Evolutionary conservation across 1,284 basidiomycete genomes (phyloP).

Genomic region (Leccinum pallidistipes): DNA sequence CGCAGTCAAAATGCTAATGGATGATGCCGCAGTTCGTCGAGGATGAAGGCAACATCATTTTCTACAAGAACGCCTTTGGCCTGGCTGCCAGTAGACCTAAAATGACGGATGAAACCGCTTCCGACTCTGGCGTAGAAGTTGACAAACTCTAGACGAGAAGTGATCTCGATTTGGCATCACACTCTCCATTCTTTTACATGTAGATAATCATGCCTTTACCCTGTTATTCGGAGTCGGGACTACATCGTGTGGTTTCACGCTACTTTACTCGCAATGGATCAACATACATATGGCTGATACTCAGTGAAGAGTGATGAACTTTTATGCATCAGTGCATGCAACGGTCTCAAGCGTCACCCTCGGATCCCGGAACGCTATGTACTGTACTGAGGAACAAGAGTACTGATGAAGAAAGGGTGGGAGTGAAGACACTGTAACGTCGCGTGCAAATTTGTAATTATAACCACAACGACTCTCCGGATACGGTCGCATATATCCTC

Average conservation of each 20-base stretch:
- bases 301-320: background rate
- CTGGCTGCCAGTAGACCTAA: constrained; percentile 70
- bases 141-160: constrained; percentile 35
- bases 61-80: constrained; percentile 89
- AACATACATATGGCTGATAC: background rate
- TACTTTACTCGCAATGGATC: constrained; percentile 1
- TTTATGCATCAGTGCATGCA: background rate
- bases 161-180: constrained; percentile 6
- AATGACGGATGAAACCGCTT: constrained; percentile 61
- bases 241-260: background rate
- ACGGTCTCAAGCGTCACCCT: background rate
- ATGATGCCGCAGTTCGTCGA: constrained; percentile 71
- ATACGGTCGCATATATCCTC: background rate
- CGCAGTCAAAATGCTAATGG: constrained; percentile 16
- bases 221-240: background rate
- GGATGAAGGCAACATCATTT: constrained; percentile 87
- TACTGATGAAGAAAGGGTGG: background rate
- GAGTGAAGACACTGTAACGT: background rate
- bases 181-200: constrained; percentile 2
- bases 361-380: background rate
- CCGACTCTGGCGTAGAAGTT: constrained; percentile 88
- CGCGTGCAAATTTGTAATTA: background rate
- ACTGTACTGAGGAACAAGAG: background rate
- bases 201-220: constrained; percentile 13
- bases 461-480: background rate